phyloP scores from a whole-genome alignment of 2,329 filamentous ascomycete genomes.

The Sclerotinia borealis region DNA sequence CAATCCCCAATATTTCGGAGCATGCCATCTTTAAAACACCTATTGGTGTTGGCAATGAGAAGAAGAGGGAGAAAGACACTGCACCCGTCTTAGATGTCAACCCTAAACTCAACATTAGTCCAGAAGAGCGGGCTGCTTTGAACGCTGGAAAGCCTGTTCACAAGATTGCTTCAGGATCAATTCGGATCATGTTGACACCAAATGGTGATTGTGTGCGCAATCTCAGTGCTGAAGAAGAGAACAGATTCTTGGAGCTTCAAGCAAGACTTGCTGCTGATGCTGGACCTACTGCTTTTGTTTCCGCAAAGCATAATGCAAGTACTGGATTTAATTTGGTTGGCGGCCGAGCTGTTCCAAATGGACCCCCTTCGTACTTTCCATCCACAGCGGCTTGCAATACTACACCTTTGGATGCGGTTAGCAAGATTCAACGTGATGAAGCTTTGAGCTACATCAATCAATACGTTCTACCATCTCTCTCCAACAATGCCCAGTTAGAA shows the following conservation, averaged over 20 bases:
- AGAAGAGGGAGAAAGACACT: conserved; percentile 7
- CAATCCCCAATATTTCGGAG: conserved; percentile 33
- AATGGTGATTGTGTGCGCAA: conserved; percentile 72
- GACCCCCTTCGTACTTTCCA: conserved; percentile 56
- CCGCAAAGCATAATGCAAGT: conserved; percentile 47
- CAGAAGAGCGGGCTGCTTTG: conserved; percentile 50
- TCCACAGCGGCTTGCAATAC: conserved; percentile 27
- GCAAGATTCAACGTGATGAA: conserved; percentile 61
- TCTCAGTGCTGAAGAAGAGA: conserved; percentile 61
- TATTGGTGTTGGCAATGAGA: background rate
- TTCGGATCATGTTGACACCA: conserved; percentile 66
- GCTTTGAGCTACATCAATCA: conserved; percentile 64
- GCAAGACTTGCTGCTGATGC: conserved; percentile 46
- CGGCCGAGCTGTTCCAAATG: conserved; percentile 59
- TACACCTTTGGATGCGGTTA: conserved; percentile 49
- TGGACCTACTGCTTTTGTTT: conserved; percentile 50
- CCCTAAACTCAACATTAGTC: conserved; percentile 43
- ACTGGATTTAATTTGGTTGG: conserved; percentile 58
- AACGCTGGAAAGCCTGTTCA: conserved; percentile 53
- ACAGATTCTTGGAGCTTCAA: conserved; percentile 65
- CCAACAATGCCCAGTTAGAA: conserved; percentile 33
- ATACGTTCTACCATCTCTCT: conserved; percentile 50
- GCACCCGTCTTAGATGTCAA: conserved; percentile 23
- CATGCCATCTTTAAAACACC: conserved; percentile 36
- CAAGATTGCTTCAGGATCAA: conserved; percentile 54